A percentile compares a stretch with the other conserved stretches of the same genome.
Evolutionary conservation across 306 rosid genomes (phyloP).

Genomic region (Quillaja saponaria): DNA sequence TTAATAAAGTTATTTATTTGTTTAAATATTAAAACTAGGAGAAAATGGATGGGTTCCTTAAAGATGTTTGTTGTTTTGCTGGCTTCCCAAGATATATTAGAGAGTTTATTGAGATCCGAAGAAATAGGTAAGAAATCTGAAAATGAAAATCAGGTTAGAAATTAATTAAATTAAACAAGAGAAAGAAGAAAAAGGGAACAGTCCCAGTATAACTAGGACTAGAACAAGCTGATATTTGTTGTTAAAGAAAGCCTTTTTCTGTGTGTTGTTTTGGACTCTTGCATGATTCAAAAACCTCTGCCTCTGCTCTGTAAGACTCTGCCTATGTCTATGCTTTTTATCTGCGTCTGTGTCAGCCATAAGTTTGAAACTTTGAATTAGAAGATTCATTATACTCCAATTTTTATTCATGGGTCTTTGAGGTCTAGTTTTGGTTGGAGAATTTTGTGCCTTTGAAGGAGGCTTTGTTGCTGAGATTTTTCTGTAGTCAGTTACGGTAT

Average conservation of each 20-base stretch:
- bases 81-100: constrained; percentile 38
- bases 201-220: constrained; percentile 8
- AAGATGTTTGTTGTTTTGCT: constrained; percentile 43
- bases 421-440: constrained; percentile 18
- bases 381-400: constrained; percentile 18
- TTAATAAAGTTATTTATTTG: background rate
- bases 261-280: constrained; percentile 50
- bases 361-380: constrained; percentile 30
- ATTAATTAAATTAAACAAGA: background rate
- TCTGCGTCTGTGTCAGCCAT: constrained; percentile 42
- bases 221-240: constrained; percentile 11
- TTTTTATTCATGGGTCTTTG: constrained; percentile 1
- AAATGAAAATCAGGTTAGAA: background rate
- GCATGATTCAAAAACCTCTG: constrained; percentile 44
- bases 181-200: background rate
- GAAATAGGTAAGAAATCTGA: constrained; percentile 36
- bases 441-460: constrained; percentile 19
- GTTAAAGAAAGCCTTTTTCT: constrained; percentile 7
- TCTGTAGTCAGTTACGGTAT: constrained; percentile 30
- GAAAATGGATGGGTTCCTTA: constrained; percentile 2
- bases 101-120: constrained; percentile 58
- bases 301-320: constrained; percentile 10
- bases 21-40: background rate
- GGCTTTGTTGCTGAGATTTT: constrained; percentile 29
- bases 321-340: constrained; percentile 33